phyloP scores from a whole-genome alignment of 1,284 basidiomycete species.

The Leucoagaricus sp. region DNA sequence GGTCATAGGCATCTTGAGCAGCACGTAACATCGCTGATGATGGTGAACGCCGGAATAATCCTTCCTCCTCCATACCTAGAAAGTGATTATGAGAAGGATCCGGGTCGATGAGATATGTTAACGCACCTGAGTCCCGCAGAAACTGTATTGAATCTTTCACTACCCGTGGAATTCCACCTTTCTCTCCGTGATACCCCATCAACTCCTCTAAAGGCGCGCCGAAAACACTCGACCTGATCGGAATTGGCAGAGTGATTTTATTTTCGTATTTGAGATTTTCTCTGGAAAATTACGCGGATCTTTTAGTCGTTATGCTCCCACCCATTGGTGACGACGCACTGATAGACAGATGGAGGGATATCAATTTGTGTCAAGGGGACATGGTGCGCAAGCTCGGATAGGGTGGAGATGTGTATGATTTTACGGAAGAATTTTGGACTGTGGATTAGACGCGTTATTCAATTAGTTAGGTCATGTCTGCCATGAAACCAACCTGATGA shows the following conservation, averaged over 20 bases:
- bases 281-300: conserved; percentile 35
- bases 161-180: conserved; percentile 75
- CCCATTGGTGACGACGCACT: conserved; percentile 51
- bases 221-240: conserved; percentile 64
- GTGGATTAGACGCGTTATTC: conserved; percentile 1
- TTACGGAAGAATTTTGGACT: conserved; percentile 90
- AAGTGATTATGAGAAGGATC: conserved; percentile 2
- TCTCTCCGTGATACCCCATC: conserved; percentile 83
- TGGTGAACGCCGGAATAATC: conserved; percentile 79
- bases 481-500: conserved; percentile 62
- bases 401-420: conserved; percentile 70
- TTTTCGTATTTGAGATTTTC: conserved; percentile 75
- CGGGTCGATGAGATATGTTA: conserved; percentile 1
- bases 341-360: conserved; percentile 78
- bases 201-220: conserved; percentile 78
- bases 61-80: conserved; percentile 70
- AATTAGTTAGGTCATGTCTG: not conserved
- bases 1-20: conserved; percentile 79
- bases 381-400: conserved; percentile 72
- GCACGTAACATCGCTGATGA: conserved; percentile 68
- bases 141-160: conserved; percentile 77
- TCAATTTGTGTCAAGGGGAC: conserved; percentile 85
- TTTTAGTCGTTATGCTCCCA: too few species aligned
- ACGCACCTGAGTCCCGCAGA: conserved; percentile 58
- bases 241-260: conserved; percentile 63